phyloP scores from a whole-genome alignment of 2,329 filamentous ascomycete genomes.

The Claviceps fusiformis region DNA sequence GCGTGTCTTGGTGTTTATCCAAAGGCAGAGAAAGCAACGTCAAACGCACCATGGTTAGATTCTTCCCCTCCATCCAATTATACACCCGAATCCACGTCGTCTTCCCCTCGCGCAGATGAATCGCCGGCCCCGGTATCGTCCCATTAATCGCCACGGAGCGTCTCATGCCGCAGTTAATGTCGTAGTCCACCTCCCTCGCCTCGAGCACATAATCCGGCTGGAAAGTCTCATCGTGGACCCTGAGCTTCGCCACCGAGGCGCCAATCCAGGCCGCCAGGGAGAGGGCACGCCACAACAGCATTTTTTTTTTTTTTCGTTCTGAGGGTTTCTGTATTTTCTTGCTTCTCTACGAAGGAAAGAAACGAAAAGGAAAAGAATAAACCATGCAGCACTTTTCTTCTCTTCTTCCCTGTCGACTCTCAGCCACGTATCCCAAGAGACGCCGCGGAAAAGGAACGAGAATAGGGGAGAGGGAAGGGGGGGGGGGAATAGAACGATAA shows the following conservation, averaged over 20 bases:
- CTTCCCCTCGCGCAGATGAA: conserved; percentile 31
- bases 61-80: conserved; percentile 38
- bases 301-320: no score
- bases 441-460: no score
- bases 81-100: conserved; percentile 44
- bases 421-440: no score
- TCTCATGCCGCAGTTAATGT: conserved; percentile 9
- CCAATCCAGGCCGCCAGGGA: background rate
- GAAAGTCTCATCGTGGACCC: conserved; percentile 16
- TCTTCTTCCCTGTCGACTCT: no score
- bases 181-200: conserved; percentile 26
- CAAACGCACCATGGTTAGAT: conserved; percentile 40
- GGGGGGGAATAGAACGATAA: no score
- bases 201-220: conserved; percentile 32
- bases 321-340: no score
- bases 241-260: background rate
- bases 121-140: conserved; percentile 34
- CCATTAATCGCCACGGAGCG: conserved; percentile 32
- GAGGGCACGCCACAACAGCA: background rate
- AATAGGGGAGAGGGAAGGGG: no score
- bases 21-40: background rate
- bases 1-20: no score
- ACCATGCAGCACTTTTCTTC: no score
- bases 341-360: no score
- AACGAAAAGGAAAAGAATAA: no score